Base-by-base conservation (phyloP, 2,329 filamentous ascomycete species). In the Trichoderma hamatum region DNA sequence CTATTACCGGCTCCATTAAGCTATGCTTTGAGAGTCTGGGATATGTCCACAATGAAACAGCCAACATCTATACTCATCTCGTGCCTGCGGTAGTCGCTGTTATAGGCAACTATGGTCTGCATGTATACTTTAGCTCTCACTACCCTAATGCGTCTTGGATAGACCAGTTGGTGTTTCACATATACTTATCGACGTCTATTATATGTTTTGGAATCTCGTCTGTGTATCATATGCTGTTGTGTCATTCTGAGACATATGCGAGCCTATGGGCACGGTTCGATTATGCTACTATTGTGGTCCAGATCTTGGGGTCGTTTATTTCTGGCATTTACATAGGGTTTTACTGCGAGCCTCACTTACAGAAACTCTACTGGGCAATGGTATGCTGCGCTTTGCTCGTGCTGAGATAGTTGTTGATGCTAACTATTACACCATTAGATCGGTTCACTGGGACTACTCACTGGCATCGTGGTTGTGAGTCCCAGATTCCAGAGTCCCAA, bases 301-400 rank as follows among this genome's bases (percentile, higher is more conserved):
- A 80, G 54, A 82, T 78, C 36, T 63, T 81, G 21, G 80, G 79
- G 1, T 76, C 75, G 39, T 81, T 83, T 58, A 70, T 81, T 32
- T 78, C 78, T 7, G 80, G 79, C 2, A 72, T 82, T n/a, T 82
- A 82, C 66, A 75, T 81, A 46, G 74, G 75, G 9, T 83, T 82
- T 68, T 82, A 78, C 67, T 82, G 79, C 69, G 79, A 65, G 14
- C 62, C 62, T 39, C n/a, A 28, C 24, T 30, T 65, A 32, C 62
- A 54, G 21, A 56, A 21, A 21, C 24, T 54, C 24, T 65, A 65
- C 34, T 55, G 49, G 62, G 26, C 51, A 3, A 52, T 52, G 46
- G 62, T 55, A 55, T 30, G 61, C 10, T 21, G 39, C 5, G 14
- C n/a, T n/a, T 36, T 43, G 4, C 36, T 11, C 36, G 5, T 30